phyloP scores from a whole-genome alignment of 371 early-diverging fungal species.

The Rhizopus arrhizus region DNA sequence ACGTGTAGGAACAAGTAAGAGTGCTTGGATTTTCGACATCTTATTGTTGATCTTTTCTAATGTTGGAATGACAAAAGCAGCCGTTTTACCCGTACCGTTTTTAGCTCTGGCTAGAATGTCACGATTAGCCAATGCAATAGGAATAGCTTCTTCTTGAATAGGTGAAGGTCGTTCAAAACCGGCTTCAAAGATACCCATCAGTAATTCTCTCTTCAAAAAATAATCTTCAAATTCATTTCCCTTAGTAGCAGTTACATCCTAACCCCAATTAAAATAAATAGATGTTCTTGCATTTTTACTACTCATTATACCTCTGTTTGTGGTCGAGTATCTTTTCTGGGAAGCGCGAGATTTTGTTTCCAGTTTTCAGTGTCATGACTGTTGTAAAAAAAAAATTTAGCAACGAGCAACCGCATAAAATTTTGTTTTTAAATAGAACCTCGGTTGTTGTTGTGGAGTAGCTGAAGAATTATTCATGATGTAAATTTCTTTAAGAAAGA shows the following conservation, averaged over 20 bases:
- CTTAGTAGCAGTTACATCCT: slow-evolving; percentile 93
- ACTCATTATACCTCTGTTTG: slow-evolving; percentile 74
- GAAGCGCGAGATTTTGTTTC: slow-evolving; percentile 75
- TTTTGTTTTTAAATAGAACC: not conserved
- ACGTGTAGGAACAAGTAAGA: slow-evolving; percentile 95
- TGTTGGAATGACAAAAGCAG: slow-evolving; percentile 94
- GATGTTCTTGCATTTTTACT: not conserved
- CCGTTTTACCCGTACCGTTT: slow-evolving; percentile 99
- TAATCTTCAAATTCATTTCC: slow-evolving; percentile 98
- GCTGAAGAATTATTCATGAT: not conserved
- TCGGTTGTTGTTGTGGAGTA: not conserved
- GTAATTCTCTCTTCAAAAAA: slow-evolving; percentile 91
- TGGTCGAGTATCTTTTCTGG: slow-evolving; percentile 82
- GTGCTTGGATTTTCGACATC: slow-evolving; percentile 80
- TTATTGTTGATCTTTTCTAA: slow-evolving; percentile 90
- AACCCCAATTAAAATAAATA: not conserved
- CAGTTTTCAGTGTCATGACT: slow-evolving; percentile 72
- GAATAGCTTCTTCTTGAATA: slow-evolving; percentile 99
- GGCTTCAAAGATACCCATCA: slow-evolving; percentile 98
- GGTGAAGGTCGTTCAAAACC: slow-evolving; percentile 98
- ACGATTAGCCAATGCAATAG: slow-evolving; percentile 92
- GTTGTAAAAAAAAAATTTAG: not conserved
- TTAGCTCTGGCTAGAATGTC: slow-evolving; percentile 97
- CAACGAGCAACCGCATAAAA: not conserved
- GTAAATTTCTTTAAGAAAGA: not conserved